Base-by-base conservation (phyloP, 495 filamentous ascomycete genomes). In the Hypoxylon trugodes region DNA sequence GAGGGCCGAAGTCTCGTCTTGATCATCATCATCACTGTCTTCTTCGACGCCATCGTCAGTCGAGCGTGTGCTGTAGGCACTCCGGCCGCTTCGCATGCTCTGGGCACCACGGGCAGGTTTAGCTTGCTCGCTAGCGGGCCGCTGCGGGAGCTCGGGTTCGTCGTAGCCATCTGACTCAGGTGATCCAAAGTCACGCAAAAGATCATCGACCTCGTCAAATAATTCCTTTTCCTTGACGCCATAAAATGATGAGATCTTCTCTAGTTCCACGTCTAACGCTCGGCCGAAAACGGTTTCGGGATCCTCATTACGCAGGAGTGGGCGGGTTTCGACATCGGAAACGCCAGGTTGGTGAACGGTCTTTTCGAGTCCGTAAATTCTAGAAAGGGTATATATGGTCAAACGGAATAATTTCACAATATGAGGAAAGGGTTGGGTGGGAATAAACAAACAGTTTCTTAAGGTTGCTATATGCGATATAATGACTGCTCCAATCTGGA, bases 401-500 rank as follows among this genome's bases (percentile, higher is more conserved):
- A 66, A 9, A 25, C 16, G 25, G 3, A 19, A 13, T 28, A 13
- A 46, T n/a, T n/a, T n/a, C n/a, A n/a, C 3, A 18, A 13, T 32
- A 9, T 9, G 0, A 35, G 3, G 19, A 40, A 35, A 12, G 13
- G 26, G 8, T 12, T 4, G 9, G 18, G n/a, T 12, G 5, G 32
- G 6, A 49, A 30, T 4, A 42, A 32, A 82, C 92, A 72, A 78
- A 96, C 93, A 96, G 80, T 81, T 99, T 99, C 84, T 99, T 99
- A 63, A 98, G 85, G 69, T 96, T 98, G 74, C 92, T 96, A 76
- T 99, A 99, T 51, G 92, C 88, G 68, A 99, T 95, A 74, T 99
- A 99, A 75, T 97, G 86, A 61, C 87, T 90, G 79, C 93, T 97
- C 95, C 95, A 99, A 73, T 99, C 95, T 16, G 96, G 95, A 54